Evolutionary conservation across 352 stramenopile species (phyloP), one percentile per base, ranked within the genome.

Genomic region (Pythium diclinum): DNA sequence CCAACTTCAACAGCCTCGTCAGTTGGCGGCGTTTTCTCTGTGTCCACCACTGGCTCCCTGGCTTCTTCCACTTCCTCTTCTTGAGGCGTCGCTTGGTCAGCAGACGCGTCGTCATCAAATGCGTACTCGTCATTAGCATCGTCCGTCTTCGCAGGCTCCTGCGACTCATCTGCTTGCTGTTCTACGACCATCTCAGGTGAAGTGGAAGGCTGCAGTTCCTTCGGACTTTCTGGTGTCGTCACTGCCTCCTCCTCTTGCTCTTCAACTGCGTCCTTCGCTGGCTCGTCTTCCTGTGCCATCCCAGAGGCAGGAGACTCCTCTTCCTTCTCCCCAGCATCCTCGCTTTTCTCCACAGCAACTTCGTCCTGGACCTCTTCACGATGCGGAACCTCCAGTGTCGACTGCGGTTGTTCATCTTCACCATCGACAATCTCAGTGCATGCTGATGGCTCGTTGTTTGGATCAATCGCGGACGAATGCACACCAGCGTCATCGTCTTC

Each of bases 71-170:
- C 23, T 16, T 23, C 23, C 9, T 23, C 25, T 38, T 16, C 23
- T 9, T 54, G 51, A 40, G 46, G 46, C 19, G n/a, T 42, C 0
- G 46, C 33, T 58, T 48, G 13, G 44, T 21, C 32, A 14, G 33
- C 21, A 28, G 28, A 21, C 19, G 44, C 8, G 3, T 69, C 47
- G 1, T 62, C 61, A 14, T 68, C 60, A 53, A 67, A 67, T 3
- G 60, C 34, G 51, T 67, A 67, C 40, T 60, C 60, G 23, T 67
- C 60, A 9, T 0, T 23, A 3, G 56, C 2, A 8, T 63, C 42
- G 8, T 32, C 46, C 6, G 13, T 52, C n/a, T 52, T 32, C 3
- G 21, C 7, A 28, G 46, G 13, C 19, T 32, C 46, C 46, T 28
- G 7, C 13, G 46, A 17, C 10, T 21, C n/a, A n/a, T 46, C 47